phyloP scores from a whole-genome alignment of 345 rosid genomes.

The Arabidopsis arenosa region DNA sequence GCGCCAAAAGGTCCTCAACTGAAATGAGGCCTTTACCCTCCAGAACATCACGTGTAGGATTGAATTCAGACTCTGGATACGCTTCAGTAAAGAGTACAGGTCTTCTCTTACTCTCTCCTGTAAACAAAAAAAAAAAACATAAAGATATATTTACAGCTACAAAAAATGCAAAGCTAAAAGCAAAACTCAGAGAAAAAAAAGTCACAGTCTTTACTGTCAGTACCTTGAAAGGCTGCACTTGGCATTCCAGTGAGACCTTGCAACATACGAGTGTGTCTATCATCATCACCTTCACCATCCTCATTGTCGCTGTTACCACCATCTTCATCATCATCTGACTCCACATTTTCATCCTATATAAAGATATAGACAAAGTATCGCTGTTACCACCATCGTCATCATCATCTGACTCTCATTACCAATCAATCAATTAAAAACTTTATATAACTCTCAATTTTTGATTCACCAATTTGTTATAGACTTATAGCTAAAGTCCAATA shows the following conservation, averaged over 20 bases:
- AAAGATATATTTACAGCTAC: not conserved
- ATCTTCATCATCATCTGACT: conserved; percentile 57
- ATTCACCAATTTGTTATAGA: not conserved
- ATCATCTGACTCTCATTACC: conserved; percentile 51
- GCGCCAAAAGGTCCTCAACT: conserved; percentile 67
- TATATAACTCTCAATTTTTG: not conserved
- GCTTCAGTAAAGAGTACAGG: conserved; percentile 64
- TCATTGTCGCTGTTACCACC: conserved; percentile 36
- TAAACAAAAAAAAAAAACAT: conserved; percentile 11
- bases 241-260: conserved; percentile 85
- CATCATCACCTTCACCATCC: conserved; percentile 59
- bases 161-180: conserved; percentile 21
- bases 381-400: conserved; percentile 42
- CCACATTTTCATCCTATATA: conserved; percentile 76
- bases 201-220: conserved; percentile 17
- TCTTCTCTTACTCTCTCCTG: conserved; percentile 68
- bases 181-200: conserved; percentile 9
- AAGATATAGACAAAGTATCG: conserved; percentile 3
- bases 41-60: conserved; percentile 83
- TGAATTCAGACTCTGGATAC: conserved; percentile 89
- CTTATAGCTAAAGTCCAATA: not conserved
- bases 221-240: conserved; percentile 72
- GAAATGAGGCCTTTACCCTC: conserved; percentile 68
- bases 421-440: conserved; percentile 9
- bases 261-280: conserved; percentile 79